phyloP scores from a whole-genome alignment of 192 early-diverging fungal genomes.

The Powellomyces hirtus region DNA sequence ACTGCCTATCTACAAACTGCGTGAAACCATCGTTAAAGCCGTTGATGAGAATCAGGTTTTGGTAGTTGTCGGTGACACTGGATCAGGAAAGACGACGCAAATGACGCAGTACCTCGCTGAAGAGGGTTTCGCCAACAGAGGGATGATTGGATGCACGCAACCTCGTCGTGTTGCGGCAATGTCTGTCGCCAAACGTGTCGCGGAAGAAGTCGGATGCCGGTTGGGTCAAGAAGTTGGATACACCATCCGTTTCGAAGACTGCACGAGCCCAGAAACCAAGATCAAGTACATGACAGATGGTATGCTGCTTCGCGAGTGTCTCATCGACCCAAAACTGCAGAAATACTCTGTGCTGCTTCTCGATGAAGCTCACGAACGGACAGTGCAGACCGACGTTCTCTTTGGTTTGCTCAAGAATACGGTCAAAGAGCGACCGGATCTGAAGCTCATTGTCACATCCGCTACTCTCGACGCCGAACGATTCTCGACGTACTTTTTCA shows the following conservation, averaged over 20 bases:
- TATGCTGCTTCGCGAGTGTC: constrained; percentile 89
- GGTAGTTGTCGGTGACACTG: constrained; percentile 94
- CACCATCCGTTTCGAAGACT: constrained; percentile 98
- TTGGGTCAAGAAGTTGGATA: constrained; percentile 96
- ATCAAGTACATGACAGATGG: constrained; percentile 99
- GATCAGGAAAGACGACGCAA: constrained; percentile 98
- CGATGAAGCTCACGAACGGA: constrained; percentile 99
- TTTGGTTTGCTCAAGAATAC: constrained; percentile 90
- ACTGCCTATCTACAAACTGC: constrained; percentile 84
- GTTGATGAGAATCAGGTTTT: constrained; percentile 72
- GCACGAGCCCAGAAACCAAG: constrained; percentile 80
- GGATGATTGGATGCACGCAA: constrained; percentile 97
- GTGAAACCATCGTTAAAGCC: constrained; percentile 75
- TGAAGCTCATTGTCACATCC: constrained; percentile 93
- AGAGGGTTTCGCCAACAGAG: constrained; percentile 81
- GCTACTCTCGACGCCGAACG: constrained; percentile 94
- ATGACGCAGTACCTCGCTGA: constrained; percentile 98
- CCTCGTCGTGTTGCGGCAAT: constrained; percentile 98
- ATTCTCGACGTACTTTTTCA: constrained; percentile 85
- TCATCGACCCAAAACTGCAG: constrained; percentile 76
- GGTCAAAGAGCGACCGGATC: constrained; percentile 73
- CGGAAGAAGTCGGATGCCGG: constrained; percentile 91
- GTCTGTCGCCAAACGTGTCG: constrained; percentile 97
- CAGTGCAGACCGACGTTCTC: constrained; percentile 92
- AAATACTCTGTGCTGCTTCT: constrained; percentile 93